Evolutionary conservation across 768 basidiomycete species (phyloP).

Genomic region (Strobilomyces dryophilus): DNA sequence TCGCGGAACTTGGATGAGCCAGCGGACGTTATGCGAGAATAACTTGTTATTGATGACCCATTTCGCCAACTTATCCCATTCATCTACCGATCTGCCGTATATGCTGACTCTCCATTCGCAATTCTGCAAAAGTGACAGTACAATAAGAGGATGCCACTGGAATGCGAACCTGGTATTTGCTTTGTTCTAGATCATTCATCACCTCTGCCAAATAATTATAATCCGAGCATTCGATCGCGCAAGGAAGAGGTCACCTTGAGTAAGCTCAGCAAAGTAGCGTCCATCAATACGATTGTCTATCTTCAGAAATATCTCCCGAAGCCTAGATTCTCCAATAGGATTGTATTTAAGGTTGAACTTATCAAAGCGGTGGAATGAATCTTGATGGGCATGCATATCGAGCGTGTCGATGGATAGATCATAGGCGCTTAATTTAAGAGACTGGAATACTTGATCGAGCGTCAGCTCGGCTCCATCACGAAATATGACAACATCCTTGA

Average conservation of each 20-base stretch:
- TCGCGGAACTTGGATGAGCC: conserved; percentile 95
- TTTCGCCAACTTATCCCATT: conserved; percentile 98
- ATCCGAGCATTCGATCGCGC: background rate
- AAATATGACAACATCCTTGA: conserved; percentile 91
- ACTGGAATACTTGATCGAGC: conserved; percentile 92
- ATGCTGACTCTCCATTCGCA: conserved; percentile 98
- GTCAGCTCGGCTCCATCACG: conserved; percentile 89
- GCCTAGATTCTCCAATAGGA: conserved; percentile 89
- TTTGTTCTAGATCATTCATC: conserved; percentile 96
- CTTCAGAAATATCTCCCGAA: conserved; percentile 97
- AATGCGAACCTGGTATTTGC: conserved; percentile 85
- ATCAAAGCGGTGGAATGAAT: conserved; percentile 98
- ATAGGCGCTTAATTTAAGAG: conserved; percentile 91
- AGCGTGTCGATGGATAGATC: conserved; percentile 98
- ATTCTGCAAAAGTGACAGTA: conserved; percentile 45
- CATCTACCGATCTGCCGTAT: conserved; percentile 75
- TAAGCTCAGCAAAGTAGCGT: conserved; percentile 90
- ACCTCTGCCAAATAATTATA: conserved; percentile 55
- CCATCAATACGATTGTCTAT: conserved; percentile 95
- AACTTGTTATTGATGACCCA: conserved; percentile 95
- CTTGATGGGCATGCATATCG: conserved; percentile 99
- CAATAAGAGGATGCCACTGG: background rate
- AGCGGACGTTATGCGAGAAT: conserved; percentile 94
- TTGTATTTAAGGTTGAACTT: conserved; percentile 98
- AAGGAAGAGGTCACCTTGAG: conserved; percentile 55